A percentile compares a stretch with the other conserved stretches of the same genome.
These are phyloP conservation scores for Stevia rebaudiana DNA, from an alignment of 140 eudicot species.

Conservation along the genomic window DNA sequence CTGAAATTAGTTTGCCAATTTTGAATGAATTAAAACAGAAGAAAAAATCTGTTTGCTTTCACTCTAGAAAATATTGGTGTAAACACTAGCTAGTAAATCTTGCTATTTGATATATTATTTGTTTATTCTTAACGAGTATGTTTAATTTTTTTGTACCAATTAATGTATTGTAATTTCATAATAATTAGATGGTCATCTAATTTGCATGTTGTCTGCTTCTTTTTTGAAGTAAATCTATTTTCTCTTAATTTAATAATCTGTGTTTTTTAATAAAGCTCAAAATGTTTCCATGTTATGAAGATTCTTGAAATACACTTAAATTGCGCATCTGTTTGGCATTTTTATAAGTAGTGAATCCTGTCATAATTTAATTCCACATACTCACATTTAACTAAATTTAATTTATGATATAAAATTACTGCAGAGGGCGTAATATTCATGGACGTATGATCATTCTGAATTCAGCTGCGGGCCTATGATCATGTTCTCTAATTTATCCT, in stretches of 20 bases:
- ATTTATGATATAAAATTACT: slow-evolving; percentile 13
- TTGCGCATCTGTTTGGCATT: neutral
- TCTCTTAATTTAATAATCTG: neutral
- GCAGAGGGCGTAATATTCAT: slow-evolving; percentile 21
- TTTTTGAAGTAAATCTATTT: neutral
- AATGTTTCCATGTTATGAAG: neutral
- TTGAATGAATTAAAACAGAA: neutral
- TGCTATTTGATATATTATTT: neutral
- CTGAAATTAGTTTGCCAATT: neutral
- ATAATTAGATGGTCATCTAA: neutral
- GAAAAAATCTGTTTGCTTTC: no score
- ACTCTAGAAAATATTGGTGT: neutral
- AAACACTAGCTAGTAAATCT: neutral
- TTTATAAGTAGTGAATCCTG: neutral
- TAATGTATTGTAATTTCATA: neutral
- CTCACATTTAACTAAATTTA: slow-evolving; percentile 4
- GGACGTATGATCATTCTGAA: slow-evolving; percentile 11
- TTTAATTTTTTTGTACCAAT: neutral
- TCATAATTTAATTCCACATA: neutral
- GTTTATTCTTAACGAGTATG: neutral
- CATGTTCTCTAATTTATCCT: slow-evolving; percentile 15
- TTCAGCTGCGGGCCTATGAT: slow-evolving; percentile 15
- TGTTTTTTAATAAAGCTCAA: neutral
- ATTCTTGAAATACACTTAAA: neutral
- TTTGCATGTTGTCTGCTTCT: neutral